A percentile compares a stretch with the other conserved stretches of the same genome.
Evolutionary conservation across 257 asterid species (phyloP).

Genomic region (Cynanchum wilfordii): DNA sequence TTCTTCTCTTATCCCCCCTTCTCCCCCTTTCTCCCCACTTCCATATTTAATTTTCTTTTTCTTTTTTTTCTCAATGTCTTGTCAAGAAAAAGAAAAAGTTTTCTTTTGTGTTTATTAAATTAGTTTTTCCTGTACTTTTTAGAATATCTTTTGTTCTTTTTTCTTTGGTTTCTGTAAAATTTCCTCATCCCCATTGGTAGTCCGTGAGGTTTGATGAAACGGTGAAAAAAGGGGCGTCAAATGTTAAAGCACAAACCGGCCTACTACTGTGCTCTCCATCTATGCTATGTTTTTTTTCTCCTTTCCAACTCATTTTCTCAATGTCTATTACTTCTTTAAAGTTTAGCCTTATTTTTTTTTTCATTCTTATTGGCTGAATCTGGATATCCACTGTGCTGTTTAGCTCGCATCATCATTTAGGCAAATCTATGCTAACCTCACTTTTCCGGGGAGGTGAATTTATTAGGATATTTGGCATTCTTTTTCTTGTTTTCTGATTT

Average conservation of each 20-base stretch:
- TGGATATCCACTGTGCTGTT: neutral
- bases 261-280: constrained; percentile 2
- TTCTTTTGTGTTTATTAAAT: constrained; percentile 4
- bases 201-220: constrained; percentile 1
- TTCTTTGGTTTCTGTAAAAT: constrained; percentile 1
- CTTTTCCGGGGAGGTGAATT: neutral
- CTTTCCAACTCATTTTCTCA: constrained; percentile 12
- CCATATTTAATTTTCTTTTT: too few relatives aligned
- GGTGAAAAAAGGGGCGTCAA: neutral
- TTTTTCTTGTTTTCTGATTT: neutral
- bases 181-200: neutral
- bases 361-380: neutral
- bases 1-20: neutral
- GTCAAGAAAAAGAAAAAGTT: constrained; percentile 19
- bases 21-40: neutral
- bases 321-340: constrained; percentile 10
- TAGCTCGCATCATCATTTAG: neutral
- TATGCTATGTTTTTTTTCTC: neutral
- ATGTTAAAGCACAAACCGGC: neutral
- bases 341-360: neutral
- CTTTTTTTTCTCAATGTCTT: constrained; percentile 9
- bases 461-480: neutral
- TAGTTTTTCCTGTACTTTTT: neutral
- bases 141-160: neutral
- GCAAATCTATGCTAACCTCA: constrained; percentile 2